Percentiles rank a stretch among this genome's conserved stretches.
Conservation (phyloP, 345 rosid genomes). For the Psidium guajava region DNA sequence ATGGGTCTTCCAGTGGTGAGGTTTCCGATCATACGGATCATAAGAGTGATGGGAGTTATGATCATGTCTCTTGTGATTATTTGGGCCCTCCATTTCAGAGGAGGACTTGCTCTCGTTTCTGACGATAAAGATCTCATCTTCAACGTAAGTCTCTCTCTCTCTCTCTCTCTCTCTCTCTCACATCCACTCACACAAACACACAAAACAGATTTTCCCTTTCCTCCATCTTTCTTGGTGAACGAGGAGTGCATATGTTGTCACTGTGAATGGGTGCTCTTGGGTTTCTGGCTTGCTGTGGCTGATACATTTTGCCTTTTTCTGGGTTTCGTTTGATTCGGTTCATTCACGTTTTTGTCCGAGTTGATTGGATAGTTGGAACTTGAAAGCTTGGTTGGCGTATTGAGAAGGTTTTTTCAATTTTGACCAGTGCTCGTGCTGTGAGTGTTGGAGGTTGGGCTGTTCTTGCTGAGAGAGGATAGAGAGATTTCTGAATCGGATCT, state of each 20-base stretch:
- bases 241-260: background rate
- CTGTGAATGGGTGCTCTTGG: background rate
- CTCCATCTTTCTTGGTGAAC: background rate
- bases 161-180: background rate
- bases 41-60: slow-evolving; percentile 14
- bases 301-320: background rate
- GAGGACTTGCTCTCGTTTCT: slow-evolving; percentile 31
- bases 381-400: background rate
- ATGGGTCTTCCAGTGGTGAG: slow-evolving; percentile 29
- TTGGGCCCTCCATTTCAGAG: slow-evolving; percentile 26
- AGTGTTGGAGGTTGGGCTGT: background rate
- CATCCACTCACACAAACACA: background rate
- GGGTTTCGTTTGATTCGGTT: background rate
- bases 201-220: background rate
- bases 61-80: slow-evolving; percentile 11
- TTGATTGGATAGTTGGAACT: background rate
- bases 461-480: background rate
- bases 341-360: background rate
- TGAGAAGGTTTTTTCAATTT: background rate
- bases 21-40: slow-evolving; percentile 16
- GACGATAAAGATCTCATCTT: slow-evolving; percentile 42
- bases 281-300: background rate
- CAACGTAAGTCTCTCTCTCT: slow-evolving; percentile 11
- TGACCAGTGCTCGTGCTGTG: background rate
- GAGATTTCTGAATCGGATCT: background rate